These are phyloP conservation scores for Mesostigma viride DNA, from an alignment of 139 green algal genomes.

Conservation along the genomic window DNA sequence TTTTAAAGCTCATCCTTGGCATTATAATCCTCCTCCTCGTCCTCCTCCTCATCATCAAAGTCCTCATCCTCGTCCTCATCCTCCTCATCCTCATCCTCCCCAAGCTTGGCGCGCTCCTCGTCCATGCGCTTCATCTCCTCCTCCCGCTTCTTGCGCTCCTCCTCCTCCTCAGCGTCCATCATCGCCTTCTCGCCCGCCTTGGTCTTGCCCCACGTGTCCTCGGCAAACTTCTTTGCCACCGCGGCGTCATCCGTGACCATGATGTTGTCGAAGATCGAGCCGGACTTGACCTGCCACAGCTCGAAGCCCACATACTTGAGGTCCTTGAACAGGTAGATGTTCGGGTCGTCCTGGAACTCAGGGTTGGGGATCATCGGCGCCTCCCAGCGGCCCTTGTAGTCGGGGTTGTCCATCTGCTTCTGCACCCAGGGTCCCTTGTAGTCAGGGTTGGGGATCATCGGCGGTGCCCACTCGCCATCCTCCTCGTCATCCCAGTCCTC, in stretches of 20 bases:
- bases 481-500: slow-evolving; percentile 88
- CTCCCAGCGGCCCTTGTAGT: slow-evolving; percentile 70
- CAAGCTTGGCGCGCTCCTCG: too few relatives aligned
- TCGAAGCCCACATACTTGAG: slow-evolving; percentile 70
- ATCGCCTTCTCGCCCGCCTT: too few relatives aligned
- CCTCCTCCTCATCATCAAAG: too few relatives aligned
- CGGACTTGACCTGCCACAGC: slow-evolving; percentile 78
- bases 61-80: too few relatives aligned
- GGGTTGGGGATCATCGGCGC: slow-evolving; percentile 71
- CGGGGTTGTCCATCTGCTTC: slow-evolving; percentile 56
- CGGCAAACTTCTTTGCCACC: slow-evolving; percentile 54
- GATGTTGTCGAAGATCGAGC: slow-evolving; percentile 87
- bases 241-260: slow-evolving; percentile 61
- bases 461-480: slow-evolving; percentile 82
- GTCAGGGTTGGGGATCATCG: slow-evolving; percentile 73
- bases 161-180: too few relatives aligned
- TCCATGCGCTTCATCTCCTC: too few relatives aligned
- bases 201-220: slow-evolving; percentile 60
- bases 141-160: too few relatives aligned
- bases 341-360: slow-evolving; percentile 58
- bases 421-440: slow-evolving; percentile 78
- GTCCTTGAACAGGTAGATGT: slow-evolving; percentile 58
- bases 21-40: too few relatives aligned
- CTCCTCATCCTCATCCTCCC: too few relatives aligned
- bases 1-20: too few relatives aligned